A percentile compares a stretch with the other conserved stretches of the same genome.
These are phyloP conservation scores for Zygosaccharomyces kombuchaensis DNA, from an alignment of 805 yeast species.

Conservation along the genomic window DNA sequence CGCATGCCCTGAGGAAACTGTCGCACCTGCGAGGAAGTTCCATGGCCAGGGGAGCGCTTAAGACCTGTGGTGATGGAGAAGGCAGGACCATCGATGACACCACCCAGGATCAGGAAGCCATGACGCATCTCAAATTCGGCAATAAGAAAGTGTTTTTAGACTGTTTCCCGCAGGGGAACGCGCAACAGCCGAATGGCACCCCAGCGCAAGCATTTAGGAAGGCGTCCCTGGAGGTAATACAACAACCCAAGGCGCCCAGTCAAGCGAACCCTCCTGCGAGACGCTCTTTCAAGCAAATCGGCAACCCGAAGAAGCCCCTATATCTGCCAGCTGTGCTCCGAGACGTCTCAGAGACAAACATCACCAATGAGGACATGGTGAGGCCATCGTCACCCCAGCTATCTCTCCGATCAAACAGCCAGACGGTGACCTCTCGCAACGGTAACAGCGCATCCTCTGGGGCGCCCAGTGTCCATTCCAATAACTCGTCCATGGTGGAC, in stretches of 20 bases:
- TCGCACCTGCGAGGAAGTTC: slow-evolving; percentile 26
- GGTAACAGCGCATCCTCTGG: slow-evolving; percentile 19
- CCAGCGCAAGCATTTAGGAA: slow-evolving; percentile 9
- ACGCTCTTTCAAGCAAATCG: slow-evolving; percentile 55
- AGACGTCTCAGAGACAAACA: slow-evolving; percentile 42
- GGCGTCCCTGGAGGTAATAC: slow-evolving; percentile 19
- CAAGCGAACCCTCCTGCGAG: slow-evolving; percentile 7
- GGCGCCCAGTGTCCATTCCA: slow-evolving; percentile 27
- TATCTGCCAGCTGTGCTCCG: slow-evolving; percentile 87
- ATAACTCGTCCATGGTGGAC: slow-evolving; percentile 19
- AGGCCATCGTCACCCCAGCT: slow-evolving; percentile 25
- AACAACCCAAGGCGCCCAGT: slow-evolving; percentile 13
- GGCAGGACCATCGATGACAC: slow-evolving; percentile 1
- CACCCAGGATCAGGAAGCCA: slow-evolving; percentile 13
- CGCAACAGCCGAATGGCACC: slow-evolving; percentile 2
- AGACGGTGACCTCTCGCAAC: slow-evolving; percentile 13
- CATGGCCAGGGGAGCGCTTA: neutral
- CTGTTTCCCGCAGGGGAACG: slow-evolving; percentile 20
- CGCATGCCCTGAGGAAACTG: slow-evolving; percentile 38
- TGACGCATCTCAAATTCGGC: slow-evolving; percentile 28
- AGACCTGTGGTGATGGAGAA: slow-evolving; percentile 1
- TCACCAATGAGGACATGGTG: slow-evolving; percentile 40
- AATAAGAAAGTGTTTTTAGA: slow-evolving; percentile 31
- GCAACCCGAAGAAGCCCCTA: slow-evolving; percentile 78
- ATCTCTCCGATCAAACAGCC: slow-evolving; percentile 13